These are phyloP conservation scores for Omphalea diandra DNA, from an alignment of 441 rosid genomes.

Conservation along the genomic window DNA sequence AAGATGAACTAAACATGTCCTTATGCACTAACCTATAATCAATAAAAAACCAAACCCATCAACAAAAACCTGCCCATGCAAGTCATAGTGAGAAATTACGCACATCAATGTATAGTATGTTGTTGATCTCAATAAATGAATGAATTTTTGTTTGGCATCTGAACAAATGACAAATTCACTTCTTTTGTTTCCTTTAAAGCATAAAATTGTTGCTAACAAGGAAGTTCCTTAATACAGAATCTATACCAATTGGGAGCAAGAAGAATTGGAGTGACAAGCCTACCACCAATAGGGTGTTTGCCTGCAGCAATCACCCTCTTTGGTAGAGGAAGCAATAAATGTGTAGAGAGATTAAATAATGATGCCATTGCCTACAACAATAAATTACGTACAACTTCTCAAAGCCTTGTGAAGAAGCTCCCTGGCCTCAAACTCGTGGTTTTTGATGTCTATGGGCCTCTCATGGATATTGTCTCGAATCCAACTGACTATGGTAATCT, in stretches of 20 bases:
- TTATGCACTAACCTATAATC: no score
- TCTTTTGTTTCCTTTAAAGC: slow-evolving; percentile 14
- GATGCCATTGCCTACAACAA: slow-evolving; percentile 74
- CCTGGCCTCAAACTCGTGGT: slow-evolving; percentile 85
- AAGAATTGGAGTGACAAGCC: slow-evolving; percentile 76
- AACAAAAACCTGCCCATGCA: no score
- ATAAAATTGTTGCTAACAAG: slow-evolving; percentile 19
- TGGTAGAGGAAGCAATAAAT: slow-evolving; percentile 68
- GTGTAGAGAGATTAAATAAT: slow-evolving; percentile 68
- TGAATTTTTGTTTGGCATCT: neutral
- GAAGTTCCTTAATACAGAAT: slow-evolving; percentile 44
- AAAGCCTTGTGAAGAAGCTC: slow-evolving; percentile 43
- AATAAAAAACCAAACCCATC: no score
- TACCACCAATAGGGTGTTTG: slow-evolving; percentile 90
- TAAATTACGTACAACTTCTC: slow-evolving; percentile 70
- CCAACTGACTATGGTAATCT: slow-evolving; percentile 67
- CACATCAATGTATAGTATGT: slow-evolving; percentile 3
- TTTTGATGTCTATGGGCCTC: slow-evolving; percentile 77
- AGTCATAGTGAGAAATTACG: neutral
- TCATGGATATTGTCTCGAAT: slow-evolving; percentile 62
- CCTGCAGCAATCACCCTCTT: slow-evolving; percentile 90
- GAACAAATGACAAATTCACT: slow-evolving; percentile 15
- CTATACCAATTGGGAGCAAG: slow-evolving; percentile 75
- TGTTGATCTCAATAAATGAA: neutral
- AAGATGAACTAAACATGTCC: no score